These are phyloP conservation scores for Acidomyces sp. DNA, from an alignment of 495 filamentous ascomycete genomes.

Conservation along the genomic window DNA sequence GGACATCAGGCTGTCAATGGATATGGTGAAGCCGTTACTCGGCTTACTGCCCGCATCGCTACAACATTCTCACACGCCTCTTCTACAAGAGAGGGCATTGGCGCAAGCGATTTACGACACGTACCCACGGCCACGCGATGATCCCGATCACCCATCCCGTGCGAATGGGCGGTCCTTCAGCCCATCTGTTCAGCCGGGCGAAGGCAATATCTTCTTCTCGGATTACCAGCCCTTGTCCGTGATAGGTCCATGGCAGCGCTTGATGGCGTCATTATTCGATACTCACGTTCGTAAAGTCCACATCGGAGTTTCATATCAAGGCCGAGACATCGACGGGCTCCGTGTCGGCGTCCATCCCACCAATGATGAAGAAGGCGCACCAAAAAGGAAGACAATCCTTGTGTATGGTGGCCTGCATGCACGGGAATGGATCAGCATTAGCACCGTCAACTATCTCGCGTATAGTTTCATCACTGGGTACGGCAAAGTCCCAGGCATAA, in stretches of 20 bases:
- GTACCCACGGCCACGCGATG: slow-evolving; percentile 42
- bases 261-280: slow-evolving; percentile 79
- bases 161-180: no score
- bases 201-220: slow-evolving; percentile 65
- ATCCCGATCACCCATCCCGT: slow-evolving; percentile 20
- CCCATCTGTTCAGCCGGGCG: slow-evolving; percentile 28
- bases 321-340: slow-evolving; percentile 69
- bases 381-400: slow-evolving; percentile 61
- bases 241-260: slow-evolving; percentile 73
- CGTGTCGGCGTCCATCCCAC: slow-evolving; percentile 55
- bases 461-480: slow-evolving; percentile 79
- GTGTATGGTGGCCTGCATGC: slow-evolving; percentile 79
- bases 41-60: slow-evolving; percentile 65
- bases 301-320: slow-evolving; percentile 73
- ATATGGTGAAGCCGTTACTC: slow-evolving; percentile 70
- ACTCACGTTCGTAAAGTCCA: slow-evolving; percentile 57
- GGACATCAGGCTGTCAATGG: slow-evolving; percentile 70
- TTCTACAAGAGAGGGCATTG: slow-evolving; percentile 61
- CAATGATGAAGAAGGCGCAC: slow-evolving; percentile 26
- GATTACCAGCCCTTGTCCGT: slow-evolving; percentile 76
- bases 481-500: slow-evolving; percentile 51
- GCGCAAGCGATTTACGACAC: slow-evolving; percentile 63
- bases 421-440: slow-evolving; percentile 90
- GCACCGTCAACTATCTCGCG: slow-evolving; percentile 79
- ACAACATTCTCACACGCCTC: slow-evolving; percentile 53